Evolutionary conservation across 2,329 filamentous ascomycete genomes (phyloP).

Genomic region (Colletotrichum phormii): DNA sequence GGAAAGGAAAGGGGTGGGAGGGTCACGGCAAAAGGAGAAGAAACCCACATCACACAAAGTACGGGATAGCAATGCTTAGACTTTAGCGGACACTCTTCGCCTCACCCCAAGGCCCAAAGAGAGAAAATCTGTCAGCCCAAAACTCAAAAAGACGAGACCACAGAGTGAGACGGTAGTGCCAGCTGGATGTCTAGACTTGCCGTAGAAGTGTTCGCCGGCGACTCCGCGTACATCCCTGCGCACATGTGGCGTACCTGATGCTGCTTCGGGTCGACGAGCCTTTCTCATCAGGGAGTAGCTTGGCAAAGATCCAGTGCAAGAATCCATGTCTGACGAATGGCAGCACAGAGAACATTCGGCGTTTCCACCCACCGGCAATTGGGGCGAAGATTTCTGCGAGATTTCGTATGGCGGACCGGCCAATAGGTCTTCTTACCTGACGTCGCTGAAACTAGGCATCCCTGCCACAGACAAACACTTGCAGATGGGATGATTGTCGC

Average conservation of each 20-base stretch:
- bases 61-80: background rate
- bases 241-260: conserved; percentile 29
- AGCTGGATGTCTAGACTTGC: conserved; percentile 8
- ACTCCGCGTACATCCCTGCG: conserved; percentile 28
- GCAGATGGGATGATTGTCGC: conserved; percentile 14
- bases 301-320: background rate
- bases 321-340: conserved; percentile 21
- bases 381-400: conserved; percentile 32
- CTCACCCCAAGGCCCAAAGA: background rate
- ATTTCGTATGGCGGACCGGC: conserved; percentile 13
- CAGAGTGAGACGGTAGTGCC: background rate
- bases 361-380: conserved; percentile 26
- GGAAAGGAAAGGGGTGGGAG: background rate
- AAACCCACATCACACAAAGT: background rate
- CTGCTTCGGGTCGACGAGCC: background rate
- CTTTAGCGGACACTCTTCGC: background rate
- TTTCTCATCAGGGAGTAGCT: conserved; percentile 9
- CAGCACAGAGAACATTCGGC: conserved; percentile 17
- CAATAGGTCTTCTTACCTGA: conserved; percentile 13
- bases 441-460: conserved; percentile 23
- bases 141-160: background rate
- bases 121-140: background rate
- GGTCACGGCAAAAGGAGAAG: background rate
- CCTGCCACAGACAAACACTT: background rate
- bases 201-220: conserved; percentile 8